Evolutionary conservation across 2,329 filamentous ascomycete genomes (phyloP).

Genomic region (Dactylellina leptospora): DNA sequence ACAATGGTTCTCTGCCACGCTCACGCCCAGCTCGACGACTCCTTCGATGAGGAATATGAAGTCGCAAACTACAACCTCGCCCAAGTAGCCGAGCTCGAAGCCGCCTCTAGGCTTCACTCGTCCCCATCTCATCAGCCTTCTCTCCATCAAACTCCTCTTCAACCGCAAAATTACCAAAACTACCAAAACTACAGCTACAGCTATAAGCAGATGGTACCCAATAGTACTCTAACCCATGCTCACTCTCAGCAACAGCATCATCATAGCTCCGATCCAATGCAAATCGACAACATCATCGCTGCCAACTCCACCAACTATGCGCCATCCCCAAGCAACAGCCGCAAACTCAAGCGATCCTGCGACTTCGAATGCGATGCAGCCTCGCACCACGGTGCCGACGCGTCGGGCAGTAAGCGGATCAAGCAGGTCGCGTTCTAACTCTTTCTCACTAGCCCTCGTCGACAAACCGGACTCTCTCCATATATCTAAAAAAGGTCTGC

Average conservation of each 20-base stretch:
- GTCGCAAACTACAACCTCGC: conserved; percentile 53
- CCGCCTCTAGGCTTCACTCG: conserved; percentile 29
- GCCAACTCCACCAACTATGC: conserved; percentile 5
- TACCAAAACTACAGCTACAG: conserved; percentile 35
- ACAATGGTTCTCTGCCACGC: conserved; percentile 52
- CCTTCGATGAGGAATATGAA: conserved; percentile 51
- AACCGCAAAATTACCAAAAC: conserved; percentile 23
- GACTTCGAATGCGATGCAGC: conserved; percentile 48
- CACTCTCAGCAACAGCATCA: conserved; percentile 23
- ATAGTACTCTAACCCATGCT: conserved; percentile 48
- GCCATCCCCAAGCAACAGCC: conserved; percentile 10
- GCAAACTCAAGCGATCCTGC: conserved; percentile 53
- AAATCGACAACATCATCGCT: conserved; percentile 45
- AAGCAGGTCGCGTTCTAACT: conserved; percentile 51
- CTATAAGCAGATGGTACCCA: conserved; percentile 26
- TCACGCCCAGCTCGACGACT: conserved; percentile 53
- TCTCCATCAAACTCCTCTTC: conserved; percentile 20
- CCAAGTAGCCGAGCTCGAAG: conserved; percentile 41
- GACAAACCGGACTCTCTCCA: background rate
- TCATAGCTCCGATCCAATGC: conserved; percentile 51
- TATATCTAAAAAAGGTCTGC: conserved; percentile 36
- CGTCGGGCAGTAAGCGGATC: conserved; percentile 47
- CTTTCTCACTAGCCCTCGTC: background rate
- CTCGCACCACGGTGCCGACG: conserved; percentile 33
- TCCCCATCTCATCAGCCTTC: conserved; percentile 4